phyloP scores from a whole-genome alignment of 2,329 filamentous ascomycete genomes.

The Sclerotinia subarctica region DNA sequence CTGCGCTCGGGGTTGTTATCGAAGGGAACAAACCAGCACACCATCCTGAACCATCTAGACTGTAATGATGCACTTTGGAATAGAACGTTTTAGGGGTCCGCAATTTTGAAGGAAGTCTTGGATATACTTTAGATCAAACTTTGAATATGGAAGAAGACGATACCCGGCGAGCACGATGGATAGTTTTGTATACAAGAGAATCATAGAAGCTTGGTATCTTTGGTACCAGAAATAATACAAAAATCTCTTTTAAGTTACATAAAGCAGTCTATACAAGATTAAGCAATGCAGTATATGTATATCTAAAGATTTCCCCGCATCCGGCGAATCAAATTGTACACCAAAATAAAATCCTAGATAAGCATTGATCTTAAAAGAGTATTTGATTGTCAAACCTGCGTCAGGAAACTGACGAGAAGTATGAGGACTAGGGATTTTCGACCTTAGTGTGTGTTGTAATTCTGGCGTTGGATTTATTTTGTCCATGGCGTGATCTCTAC shows the following conservation, averaged over 20 bases:
- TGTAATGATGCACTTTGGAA: constrained; percentile 9
- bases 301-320: background rate
- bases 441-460: no score
- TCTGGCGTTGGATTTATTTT: no score
- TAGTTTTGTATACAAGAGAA: constrained; percentile 5
- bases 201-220: background rate
- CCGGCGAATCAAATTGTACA: no score
- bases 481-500: background rate
- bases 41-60: constrained; percentile 19
- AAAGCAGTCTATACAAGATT: background rate
- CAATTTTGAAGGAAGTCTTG: background rate
- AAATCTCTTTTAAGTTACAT: background rate
- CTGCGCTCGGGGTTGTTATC: constrained; percentile 39
- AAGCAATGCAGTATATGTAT: background rate
- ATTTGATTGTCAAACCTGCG: no score
- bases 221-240: background rate
- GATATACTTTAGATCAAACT: constrained; percentile 3
- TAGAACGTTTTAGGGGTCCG: background rate
- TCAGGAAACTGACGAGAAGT: no score
- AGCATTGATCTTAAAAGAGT: no score
- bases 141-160: constrained; percentile 3
- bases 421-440: no score
- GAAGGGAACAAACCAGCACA: constrained; percentile 34
- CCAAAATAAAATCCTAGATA: no score
- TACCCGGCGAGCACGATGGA: background rate